phyloP scores from a whole-genome alignment of 163 green algal genomes.

The Chlamydomonas reinhardtii region DNA sequence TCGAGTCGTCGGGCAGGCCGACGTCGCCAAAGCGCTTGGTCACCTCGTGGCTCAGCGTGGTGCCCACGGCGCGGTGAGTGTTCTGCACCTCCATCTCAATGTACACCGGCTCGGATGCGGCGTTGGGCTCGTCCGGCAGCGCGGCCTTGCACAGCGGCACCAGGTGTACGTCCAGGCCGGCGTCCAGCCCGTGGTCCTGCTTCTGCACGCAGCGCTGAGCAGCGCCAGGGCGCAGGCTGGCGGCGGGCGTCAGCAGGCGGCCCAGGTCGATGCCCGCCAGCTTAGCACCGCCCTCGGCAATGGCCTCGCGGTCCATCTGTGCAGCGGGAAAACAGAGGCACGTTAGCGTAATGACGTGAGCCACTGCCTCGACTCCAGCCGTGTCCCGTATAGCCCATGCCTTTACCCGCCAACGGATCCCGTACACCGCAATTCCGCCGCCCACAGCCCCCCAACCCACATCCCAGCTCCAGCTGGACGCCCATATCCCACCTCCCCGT shows the following conservation, averaged over 20 bases:
- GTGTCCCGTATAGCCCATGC: too few relatives aligned
- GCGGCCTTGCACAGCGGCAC: slow-evolving; percentile 79
- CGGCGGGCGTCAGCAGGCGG: slow-evolving; percentile 86
- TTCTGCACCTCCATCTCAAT: slow-evolving; percentile 83
- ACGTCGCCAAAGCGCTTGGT: slow-evolving; percentile 85
- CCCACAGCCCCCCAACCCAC: too few relatives aligned
- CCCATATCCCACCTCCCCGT: too few relatives aligned
- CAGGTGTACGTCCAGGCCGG: slow-evolving; percentile 86
- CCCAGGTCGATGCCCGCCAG: slow-evolving; percentile 82
- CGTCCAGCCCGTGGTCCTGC: slow-evolving; percentile 89
- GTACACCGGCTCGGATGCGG: slow-evolving; percentile 72
- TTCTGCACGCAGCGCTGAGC: slow-evolving; percentile 78
- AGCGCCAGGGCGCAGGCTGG: slow-evolving; percentile 83
- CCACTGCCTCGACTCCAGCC: too few relatives aligned
- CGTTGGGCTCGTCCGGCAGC: slow-evolving; percentile 60
- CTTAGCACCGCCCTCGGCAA: slow-evolving; percentile 44
- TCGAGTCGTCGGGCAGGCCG: slow-evolving; percentile 90
- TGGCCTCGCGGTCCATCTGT: slow-evolving; percentile 20
- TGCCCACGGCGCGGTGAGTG: slow-evolving; percentile 88
- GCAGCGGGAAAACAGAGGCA: background rate
- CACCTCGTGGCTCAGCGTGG: slow-evolving; percentile 93
- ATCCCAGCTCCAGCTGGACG: too few relatives aligned
- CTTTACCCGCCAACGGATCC: background rate
- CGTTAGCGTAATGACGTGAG: background rate
- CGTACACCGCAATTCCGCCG: background rate